Base-by-base conservation (phyloP, 2,329 filamentous ascomycete species). In the Aspergillus sp. region DNA sequence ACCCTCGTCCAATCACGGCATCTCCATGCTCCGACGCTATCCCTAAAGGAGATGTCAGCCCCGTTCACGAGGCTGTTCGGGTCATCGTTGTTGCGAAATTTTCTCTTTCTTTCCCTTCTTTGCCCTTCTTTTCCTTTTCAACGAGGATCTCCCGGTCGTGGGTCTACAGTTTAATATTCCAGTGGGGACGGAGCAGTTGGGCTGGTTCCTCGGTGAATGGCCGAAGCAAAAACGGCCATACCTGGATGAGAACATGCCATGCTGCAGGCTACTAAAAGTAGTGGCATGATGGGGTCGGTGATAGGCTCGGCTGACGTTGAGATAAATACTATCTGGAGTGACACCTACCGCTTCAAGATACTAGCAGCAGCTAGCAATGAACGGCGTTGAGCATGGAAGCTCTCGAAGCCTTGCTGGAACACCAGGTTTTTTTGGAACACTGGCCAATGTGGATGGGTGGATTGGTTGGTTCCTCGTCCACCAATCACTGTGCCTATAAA, bases 11-110 rank as follows among this genome's bases (percentile, higher is more conserved):
- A 47, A 55, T 55, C 25, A 44, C 23, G 11, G 23, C 27, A 11
- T 36, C 5, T 10, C n/a, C 17, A 6, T 15, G 5, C 8, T 10
- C 25, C 47, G 25, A 17, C 53, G 25, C 53, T 55, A 55, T 21
- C 5, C 53, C 53, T 0, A 7, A 55, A 55, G 7, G 7, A 36
- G 21, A n/a, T 13, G 39, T 13, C 27, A 7, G 36, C 51, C 52
- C 27, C 23, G 52, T 39, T 23, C 52, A 54, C 36, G 52, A 44
- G 25, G 23, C 52, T 54, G 36, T n/a, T 17, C 53, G 53, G 53
- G 27, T 42, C 53, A 23, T 19, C 53, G 39, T 47, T 42, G 30
- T 21, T 55, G 39, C 42, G 53, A 8, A 30, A 15, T 36, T 10
- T 15, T 15, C 32, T 4, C 32, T 36, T 36, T 13, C 10, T 13